Percentiles rank a stretch among this genome's conserved stretches.
These are phyloP conservation scores for Ophiostoma piceae DNA, from an alignment of 2,329 filamentous ascomycete genomes.

Conservation along the genomic window DNA sequence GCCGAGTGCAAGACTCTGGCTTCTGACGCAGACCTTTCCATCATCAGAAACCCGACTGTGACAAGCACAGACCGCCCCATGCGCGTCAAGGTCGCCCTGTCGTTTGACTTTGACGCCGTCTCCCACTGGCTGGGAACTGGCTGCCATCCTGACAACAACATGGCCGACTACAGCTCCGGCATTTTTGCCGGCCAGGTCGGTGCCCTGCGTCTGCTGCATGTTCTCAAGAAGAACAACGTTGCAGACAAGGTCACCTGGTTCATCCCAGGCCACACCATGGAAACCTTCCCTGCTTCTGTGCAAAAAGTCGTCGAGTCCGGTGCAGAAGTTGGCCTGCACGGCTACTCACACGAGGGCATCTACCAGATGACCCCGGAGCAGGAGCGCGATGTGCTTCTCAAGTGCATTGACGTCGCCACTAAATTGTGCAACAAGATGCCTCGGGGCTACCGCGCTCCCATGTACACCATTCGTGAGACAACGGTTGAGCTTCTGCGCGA, in stretches of 20 bases:
- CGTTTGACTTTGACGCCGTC: slow-evolving; percentile 49
- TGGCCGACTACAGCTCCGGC: slow-evolving; percentile 46
- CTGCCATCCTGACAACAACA: slow-evolving; percentile 44
- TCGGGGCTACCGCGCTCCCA: slow-evolving; percentile 51
- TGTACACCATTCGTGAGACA: slow-evolving; percentile 39
- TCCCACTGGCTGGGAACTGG: slow-evolving; percentile 51
- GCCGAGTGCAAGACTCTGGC: slow-evolving; percentile 4
- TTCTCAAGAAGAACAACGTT: slow-evolving; percentile 54
- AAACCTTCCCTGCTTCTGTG: slow-evolving; percentile 44
- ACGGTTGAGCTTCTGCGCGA: slow-evolving; percentile 53
- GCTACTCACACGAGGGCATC: slow-evolving; percentile 35
- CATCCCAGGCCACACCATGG: slow-evolving; percentile 45
- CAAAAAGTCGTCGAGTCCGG: slow-evolving; percentile 41
- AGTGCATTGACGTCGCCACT: slow-evolving; percentile 39
- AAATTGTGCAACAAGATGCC: slow-evolving; percentile 50
- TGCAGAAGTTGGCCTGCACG: slow-evolving; percentile 44
- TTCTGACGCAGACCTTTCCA: background rate
- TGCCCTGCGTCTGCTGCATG: slow-evolving; percentile 58
- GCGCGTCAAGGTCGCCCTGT: slow-evolving; percentile 31
- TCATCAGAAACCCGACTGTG: background rate
- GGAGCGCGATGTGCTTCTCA: slow-evolving; percentile 67
- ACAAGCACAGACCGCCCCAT: background rate
- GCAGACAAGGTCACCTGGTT: slow-evolving; percentile 51
- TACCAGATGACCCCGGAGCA: slow-evolving; percentile 63
- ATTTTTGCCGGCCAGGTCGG: slow-evolving; percentile 47